Evolutionary conservation across 306 rosid genomes (phyloP).

Genomic region (Vachellia collinsii): DNA sequence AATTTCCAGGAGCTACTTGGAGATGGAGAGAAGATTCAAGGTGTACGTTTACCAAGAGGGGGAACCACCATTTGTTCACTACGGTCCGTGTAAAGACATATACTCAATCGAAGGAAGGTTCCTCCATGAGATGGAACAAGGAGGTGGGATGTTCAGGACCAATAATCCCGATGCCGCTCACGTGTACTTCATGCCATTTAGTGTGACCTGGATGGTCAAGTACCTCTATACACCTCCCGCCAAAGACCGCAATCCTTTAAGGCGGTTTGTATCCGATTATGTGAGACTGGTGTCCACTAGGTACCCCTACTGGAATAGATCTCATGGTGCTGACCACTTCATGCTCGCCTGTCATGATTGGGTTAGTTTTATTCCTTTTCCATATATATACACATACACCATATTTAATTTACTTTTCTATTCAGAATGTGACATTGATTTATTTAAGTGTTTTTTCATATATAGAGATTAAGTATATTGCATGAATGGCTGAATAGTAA

Average conservation of each 20-base stretch:
- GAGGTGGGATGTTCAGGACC: constrained; percentile 59
- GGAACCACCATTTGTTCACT: constrained; percentile 70
- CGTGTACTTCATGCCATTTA: constrained; percentile 77
- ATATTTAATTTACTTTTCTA: background rate
- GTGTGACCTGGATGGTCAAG: constrained; percentile 92
- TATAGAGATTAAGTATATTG: background rate
- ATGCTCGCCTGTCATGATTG: constrained; percentile 93
- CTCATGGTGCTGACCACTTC: constrained; percentile 94
- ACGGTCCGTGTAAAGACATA: constrained; percentile 88
- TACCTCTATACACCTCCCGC: constrained; percentile 59
- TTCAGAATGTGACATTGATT: background rate
- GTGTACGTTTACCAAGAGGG: constrained; percentile 81
- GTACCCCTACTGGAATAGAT: constrained; percentile 81
- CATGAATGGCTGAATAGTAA: background rate
- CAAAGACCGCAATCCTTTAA: constrained; percentile 50
- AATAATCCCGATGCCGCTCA: constrained; percentile 62
- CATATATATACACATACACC: no score
- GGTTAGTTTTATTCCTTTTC: constrained; percentile 50
- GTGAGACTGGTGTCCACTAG: constrained; percentile 58
- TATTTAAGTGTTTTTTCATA: background rate
- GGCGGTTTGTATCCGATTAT: constrained; percentile 67
- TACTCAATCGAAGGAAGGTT: constrained; percentile 87
- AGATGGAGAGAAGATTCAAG: constrained; percentile 85
- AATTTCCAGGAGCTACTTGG: constrained; percentile 71
- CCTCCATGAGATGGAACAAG: constrained; percentile 76